These are phyloP conservation scores for Secale cereale DNA, from an alignment of 176 grass and related monocot genomes.

Conservation along the genomic window DNA sequence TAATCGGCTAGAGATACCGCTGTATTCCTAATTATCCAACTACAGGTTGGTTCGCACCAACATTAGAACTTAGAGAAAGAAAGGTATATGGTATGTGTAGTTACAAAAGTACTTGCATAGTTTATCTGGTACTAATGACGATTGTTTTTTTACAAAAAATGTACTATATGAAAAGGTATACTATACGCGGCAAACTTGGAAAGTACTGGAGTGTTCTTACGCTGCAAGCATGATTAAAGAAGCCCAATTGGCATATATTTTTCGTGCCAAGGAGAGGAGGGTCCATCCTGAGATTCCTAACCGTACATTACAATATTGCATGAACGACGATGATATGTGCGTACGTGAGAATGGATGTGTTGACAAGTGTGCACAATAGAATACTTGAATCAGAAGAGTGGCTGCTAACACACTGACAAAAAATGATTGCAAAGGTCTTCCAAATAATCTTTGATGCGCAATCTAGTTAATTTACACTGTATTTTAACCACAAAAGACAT, in stretches of 20 bases:
- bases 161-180: slow-evolving; percentile 30
- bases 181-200: slow-evolving; percentile 19
- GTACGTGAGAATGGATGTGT: neutral
- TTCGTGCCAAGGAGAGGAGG: neutral
- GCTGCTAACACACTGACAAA: slow-evolving; percentile 33
- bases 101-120: slow-evolving; percentile 18
- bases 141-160: slow-evolving; percentile 5
- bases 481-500: neutral
- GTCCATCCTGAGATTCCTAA: neutral
- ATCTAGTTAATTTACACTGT: neutral
- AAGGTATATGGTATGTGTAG: slow-evolving; percentile 2
- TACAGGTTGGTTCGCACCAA: no score
- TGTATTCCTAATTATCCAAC: no score
- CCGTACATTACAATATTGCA: slow-evolving; percentile 6
- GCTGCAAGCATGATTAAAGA: slow-evolving; percentile 42
- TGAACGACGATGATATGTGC: neutral
- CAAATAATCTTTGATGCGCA: neutral
- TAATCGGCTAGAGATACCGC: no score
- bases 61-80: slow-evolving; percentile 7
- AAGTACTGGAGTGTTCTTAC: slow-evolving; percentile 16
- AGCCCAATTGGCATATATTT: slow-evolving; percentile 11
- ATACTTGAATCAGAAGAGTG: slow-evolving; percentile 11
- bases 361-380: slow-evolving; percentile 5
- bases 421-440: slow-evolving; percentile 10
- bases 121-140: slow-evolving; percentile 5